A percentile compares a stretch with the other conserved stretches of the same genome.
phyloP scores from a whole-genome alignment of 805 yeast genomes.

The Kodamaea laetipori region DNA sequence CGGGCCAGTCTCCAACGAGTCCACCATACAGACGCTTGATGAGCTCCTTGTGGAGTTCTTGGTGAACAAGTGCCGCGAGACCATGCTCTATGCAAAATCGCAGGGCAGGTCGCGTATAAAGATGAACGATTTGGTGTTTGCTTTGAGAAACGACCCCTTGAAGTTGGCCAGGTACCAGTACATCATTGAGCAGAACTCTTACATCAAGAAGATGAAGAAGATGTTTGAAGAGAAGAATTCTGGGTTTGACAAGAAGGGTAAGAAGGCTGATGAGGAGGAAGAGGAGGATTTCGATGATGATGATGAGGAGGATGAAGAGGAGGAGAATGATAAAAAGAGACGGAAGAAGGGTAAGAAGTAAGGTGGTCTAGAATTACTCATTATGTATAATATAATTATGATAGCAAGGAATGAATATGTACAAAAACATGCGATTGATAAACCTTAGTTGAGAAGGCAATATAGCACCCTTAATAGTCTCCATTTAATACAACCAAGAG shows the following conservation, averaged over 20 bases:
- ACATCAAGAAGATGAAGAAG: constrained; percentile 43
- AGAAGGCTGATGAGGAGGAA: constrained; percentile 7
- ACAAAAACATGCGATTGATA: no score
- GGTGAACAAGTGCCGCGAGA: constrained; percentile 36
- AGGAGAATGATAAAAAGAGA: constrained; percentile 22
- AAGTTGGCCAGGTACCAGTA: constrained; percentile 44
- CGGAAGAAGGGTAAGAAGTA: constrained; percentile 16
- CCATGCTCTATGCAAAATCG: constrained; percentile 35
- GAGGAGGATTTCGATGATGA: constrained; percentile 22
- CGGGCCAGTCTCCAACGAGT: constrained; percentile 40
- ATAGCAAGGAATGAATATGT: no score
- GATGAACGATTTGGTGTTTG: constrained; percentile 45
- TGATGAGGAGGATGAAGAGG: constrained; percentile 18
- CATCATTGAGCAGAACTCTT: constrained; percentile 39
- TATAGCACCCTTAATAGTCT: no score
- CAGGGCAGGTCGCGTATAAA: constrained; percentile 43
- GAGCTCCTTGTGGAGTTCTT: constrained; percentile 41
- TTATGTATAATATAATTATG: no score
- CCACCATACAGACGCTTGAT: constrained; percentile 41
- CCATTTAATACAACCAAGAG: no score
- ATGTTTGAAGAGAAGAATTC: constrained; percentile 36
- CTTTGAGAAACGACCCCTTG: constrained; percentile 43
- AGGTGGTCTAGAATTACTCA: no score
- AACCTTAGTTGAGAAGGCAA: no score
- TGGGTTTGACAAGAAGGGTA: constrained; percentile 15